A percentile compares a stretch with the other conserved stretches of the same genome.
Evolutionary conservation across 495 filamentous ascomycete genomes (phyloP).

Genomic region (Cenococcum geophilum): DNA sequence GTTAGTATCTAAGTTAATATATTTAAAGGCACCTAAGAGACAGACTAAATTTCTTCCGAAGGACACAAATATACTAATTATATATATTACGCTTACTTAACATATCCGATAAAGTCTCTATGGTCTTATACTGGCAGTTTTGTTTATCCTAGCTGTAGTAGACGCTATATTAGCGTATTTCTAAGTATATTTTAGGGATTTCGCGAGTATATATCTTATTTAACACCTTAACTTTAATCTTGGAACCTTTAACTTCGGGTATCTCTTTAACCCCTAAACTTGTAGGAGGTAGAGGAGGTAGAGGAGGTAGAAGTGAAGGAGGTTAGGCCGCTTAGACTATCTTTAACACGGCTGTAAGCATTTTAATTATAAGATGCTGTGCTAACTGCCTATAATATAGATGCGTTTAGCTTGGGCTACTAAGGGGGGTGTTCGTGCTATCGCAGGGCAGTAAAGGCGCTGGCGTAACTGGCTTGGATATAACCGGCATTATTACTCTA

Average conservation of each 20-base stretch:
- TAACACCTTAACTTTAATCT: slow-evolving; percentile 1
- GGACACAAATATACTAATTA: not conserved
- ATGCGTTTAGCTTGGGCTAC: slow-evolving; percentile 1
- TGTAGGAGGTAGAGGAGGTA: not conserved
- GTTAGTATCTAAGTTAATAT: not conserved
- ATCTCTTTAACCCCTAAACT: not conserved
- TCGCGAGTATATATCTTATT: not conserved
- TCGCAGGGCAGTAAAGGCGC: not conserved
- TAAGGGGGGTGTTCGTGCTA: not conserved
- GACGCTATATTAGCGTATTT: not conserved
- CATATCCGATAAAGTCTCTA: not conserved
- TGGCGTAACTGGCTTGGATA: not conserved
- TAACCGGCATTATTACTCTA: not conserved
- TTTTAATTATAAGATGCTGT: not conserved
- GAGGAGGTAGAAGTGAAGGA: not conserved
- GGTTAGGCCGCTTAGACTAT: not conserved
- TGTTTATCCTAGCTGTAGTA: slow-evolving; percentile 1
- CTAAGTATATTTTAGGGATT: not conserved
- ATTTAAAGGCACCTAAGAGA: slow-evolving; percentile 1
- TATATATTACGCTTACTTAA: not conserved
- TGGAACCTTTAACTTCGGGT: not conserved
- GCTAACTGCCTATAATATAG: not conserved
- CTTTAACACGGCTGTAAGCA: not conserved
- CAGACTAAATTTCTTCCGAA: not conserved
- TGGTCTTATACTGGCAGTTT: not conserved